Evolutionary conservation across 371 early-diverging fungal genomes (phyloP).

Genomic region (Haplosporangium sp.): DNA sequence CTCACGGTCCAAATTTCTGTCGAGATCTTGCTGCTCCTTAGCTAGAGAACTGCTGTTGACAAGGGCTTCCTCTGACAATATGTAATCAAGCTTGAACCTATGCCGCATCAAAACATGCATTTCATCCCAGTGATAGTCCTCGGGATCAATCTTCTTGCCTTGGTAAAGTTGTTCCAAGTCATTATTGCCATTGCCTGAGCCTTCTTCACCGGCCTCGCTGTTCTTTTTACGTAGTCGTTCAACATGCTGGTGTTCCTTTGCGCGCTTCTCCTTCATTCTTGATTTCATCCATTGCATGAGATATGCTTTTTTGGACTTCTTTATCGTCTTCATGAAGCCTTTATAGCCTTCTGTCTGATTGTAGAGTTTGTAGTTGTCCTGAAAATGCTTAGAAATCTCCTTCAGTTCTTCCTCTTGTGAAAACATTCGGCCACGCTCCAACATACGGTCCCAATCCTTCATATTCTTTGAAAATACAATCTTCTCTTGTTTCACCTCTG

Average conservation of each 20-base stretch:
- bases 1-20: neutral
- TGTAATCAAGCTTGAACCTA: neutral
- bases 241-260: neutral
- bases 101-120: neutral
- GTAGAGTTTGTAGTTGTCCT: too few species aligned
- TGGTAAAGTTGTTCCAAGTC: neutral
- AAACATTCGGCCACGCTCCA: neutral
- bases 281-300: neutral
- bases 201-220: neutral
- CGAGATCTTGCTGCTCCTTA: neutral
- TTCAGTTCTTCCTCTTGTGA: neutral
- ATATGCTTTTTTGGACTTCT: too few species aligned
- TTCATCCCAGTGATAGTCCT: slow-evolving; percentile 3
- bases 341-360: too few species aligned
- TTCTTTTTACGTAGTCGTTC: neutral
- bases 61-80: neutral
- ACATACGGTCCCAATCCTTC: neutral
- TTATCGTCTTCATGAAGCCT: too few species aligned
- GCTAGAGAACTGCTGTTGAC: neutral
- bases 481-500: slow-evolving; percentile 23
- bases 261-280: neutral
- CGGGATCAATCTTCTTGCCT: neutral
- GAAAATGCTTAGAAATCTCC: neutral
- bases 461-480: slow-evolving; percentile 3
- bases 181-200: neutral